Percentiles rank a stretch among this genome's conserved stretches.
Evolutionary conservation across 202 grass and related monocot genomes (phyloP).

Genomic region (Elaeis oleifera): DNA sequence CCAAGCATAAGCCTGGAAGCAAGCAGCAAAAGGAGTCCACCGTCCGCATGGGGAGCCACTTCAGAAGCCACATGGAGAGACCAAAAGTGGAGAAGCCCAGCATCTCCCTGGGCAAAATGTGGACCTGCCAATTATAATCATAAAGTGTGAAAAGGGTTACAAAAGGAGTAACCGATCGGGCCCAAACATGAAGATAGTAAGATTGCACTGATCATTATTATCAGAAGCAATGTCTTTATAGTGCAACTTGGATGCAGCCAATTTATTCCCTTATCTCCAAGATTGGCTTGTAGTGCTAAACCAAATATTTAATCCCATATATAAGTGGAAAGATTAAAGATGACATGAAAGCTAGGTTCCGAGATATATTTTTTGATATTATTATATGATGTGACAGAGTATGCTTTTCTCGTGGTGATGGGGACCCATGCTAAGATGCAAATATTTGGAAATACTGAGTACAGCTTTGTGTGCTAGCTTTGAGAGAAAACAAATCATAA

Average conservation of each 20-base stretch:
- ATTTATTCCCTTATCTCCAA: slow-evolving; percentile 50
- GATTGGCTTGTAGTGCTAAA: neutral
- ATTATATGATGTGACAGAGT: neutral
- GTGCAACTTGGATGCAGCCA: slow-evolving; percentile 17
- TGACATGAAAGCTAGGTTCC: slow-evolving; percentile 52
- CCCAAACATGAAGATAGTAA: slow-evolving; percentile 15
- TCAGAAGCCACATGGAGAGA: slow-evolving; percentile 15
- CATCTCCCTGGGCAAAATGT: slow-evolving; percentile 14
- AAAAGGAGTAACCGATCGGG: slow-evolving; percentile 21
- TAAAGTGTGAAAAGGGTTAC: neutral
- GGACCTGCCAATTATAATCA: slow-evolving; percentile 1
- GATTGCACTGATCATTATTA: slow-evolving; percentile 45
- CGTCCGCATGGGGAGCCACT: slow-evolving; percentile 6
- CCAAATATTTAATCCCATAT: neutral
- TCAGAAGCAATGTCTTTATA: slow-evolving; percentile 40
- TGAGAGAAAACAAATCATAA: neutral
- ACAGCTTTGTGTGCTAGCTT: neutral
- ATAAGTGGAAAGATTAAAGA: slow-evolving; percentile 53
- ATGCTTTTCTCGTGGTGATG: neutral
- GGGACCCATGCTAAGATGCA: neutral
- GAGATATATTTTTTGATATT: slow-evolving; percentile 22
- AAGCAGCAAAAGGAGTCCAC: slow-evolving; percentile 15
- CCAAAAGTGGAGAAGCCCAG: slow-evolving; percentile 14
- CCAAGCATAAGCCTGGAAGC: slow-evolving; percentile 3
- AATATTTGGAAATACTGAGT: neutral